Base-by-base conservation (phyloP, 2,329 filamentous ascomycete species). In the Botrytis sinoallii region DNA sequence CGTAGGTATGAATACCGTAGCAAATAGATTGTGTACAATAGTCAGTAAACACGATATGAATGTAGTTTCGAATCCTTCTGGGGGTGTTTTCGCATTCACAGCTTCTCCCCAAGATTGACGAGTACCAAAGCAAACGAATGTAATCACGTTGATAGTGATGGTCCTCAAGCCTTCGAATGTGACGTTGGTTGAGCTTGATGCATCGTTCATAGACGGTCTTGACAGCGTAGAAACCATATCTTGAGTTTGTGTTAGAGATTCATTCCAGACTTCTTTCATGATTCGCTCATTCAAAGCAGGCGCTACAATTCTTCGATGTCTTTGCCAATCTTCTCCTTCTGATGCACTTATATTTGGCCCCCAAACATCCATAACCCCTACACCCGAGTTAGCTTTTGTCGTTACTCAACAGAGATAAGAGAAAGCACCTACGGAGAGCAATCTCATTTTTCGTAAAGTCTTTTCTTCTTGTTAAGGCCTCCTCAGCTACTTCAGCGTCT, bases 61-160 rank as follows among this genome's bases (percentile, higher is more conserved):
- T 66, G 18, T 79, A 68, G 29, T 76, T 61, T 14, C 73, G 32
- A 16, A 76, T 73, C 71, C 60, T 63, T n/a, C 75, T 3, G 78
- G 75, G 70, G 61, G 78, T 77, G 10, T 79, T 76, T 72, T 73
- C 60, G 70, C 73, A 20, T 70, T 69, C 29, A 29, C 61, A 60
- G 63, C 61, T 38, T 74, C 71, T 5, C 63, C 74, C 71, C 71
- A 76, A 9, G 73, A 71, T 59, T 75, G 69, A n/a, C 44, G 69
- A 25, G 70, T 71, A 4, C 77, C 85, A 75, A 88, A 87, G 6
- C 85, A 86, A 72, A 86, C 85, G 61, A 83, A 82, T 76, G 85
- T 86, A 76, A 88, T 87, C 57, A 88, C 83, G 76, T 86, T 84
- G 38, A 88, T 78, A 69, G 84, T 85, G 75, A 87, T 80, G 61